phyloP scores from a whole-genome alignment of 257 asterid genomes.

The Osmanthus fragrans region DNA sequence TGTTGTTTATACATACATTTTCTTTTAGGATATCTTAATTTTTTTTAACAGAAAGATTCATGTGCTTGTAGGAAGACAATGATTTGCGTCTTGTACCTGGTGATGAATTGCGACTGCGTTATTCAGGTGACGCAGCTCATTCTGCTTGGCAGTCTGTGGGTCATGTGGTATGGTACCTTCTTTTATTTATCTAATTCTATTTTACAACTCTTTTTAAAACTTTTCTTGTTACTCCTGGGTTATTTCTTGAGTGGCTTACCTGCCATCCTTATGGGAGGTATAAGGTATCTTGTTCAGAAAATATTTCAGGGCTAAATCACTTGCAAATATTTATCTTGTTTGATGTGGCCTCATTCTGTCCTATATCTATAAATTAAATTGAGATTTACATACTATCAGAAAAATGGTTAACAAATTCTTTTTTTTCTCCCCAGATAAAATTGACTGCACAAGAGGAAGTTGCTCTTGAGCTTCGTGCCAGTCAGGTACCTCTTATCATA shows the following conservation, averaged over 20 bases:
- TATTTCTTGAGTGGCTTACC: conserved; percentile 6
- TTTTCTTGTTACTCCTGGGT: conserved; percentile 6
- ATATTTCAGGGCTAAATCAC: conserved; percentile 8
- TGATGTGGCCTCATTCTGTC: neutral
- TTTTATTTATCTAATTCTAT: conserved; percentile 13
- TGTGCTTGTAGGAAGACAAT: conserved; percentile 82
- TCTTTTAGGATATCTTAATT: neutral
- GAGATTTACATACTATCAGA: too few species aligned
- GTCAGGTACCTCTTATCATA: conserved; percentile 57
- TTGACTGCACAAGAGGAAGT: conserved; percentile 97
- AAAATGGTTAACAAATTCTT: neutral
- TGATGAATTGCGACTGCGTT: conserved; percentile 89
- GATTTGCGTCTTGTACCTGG: conserved; percentile 99
- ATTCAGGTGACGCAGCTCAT: conserved; percentile 94
- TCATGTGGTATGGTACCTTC: conserved; percentile 74
- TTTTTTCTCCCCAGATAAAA: conserved; percentile 56
- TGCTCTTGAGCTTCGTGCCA: conserved; percentile 95
- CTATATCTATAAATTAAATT: neutral
- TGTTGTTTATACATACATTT: neutral
- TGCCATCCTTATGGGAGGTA: conserved; percentile 11
- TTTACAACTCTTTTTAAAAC: neutral
- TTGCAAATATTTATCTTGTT: neutral
- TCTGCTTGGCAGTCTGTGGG: conserved; percentile 98
- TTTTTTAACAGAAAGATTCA: conserved; percentile 13
- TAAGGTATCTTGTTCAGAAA: neutral